Evolutionary conservation across 2,329 filamentous ascomycete genomes (phyloP).

Genomic region (Apiospora hydei): DNA sequence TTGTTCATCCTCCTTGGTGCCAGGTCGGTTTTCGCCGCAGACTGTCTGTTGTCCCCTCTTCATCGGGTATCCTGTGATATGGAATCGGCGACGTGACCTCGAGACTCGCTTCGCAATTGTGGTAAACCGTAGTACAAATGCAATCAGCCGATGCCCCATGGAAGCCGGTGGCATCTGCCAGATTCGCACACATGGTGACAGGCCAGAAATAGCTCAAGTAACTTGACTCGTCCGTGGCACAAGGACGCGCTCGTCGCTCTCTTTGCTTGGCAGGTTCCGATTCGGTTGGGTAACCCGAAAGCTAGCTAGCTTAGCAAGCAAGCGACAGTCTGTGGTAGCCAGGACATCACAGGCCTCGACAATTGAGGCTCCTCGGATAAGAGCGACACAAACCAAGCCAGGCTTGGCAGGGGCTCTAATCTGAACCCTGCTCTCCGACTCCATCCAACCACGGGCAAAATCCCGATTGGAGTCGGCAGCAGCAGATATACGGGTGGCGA

Average conservation of each 20-base stretch:
- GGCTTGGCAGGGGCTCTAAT: not conserved
- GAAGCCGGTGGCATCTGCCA: not conserved
- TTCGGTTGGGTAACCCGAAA: not conserved
- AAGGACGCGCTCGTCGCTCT: not conserved
- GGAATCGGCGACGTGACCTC: not conserved
- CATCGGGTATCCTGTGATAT: not conserved
- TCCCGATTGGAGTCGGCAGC: not conserved
- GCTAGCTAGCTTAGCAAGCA: not conserved
- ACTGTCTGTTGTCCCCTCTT: not conserved
- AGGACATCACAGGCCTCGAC: not conserved
- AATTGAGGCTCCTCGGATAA: not conserved
- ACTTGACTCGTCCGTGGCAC: not conserved
- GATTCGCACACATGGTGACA: not conserved
- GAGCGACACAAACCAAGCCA: not conserved
- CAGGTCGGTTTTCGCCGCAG: not conserved
- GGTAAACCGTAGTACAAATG: not conserved
- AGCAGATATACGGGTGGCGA: not conserved
- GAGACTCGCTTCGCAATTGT: conserved; percentile 9
- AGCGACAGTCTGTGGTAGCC: not conserved
- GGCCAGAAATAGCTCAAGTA: not conserved
- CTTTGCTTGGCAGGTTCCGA: not conserved
- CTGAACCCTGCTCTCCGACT: not conserved
- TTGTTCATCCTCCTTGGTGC: not conserved
- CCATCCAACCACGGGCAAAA: not conserved
- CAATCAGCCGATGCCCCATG: not conserved